These are phyloP conservation scores for Lepiota venenata DNA, from an alignment of 768 basidiomycete species.

Conservation along the genomic window DNA sequence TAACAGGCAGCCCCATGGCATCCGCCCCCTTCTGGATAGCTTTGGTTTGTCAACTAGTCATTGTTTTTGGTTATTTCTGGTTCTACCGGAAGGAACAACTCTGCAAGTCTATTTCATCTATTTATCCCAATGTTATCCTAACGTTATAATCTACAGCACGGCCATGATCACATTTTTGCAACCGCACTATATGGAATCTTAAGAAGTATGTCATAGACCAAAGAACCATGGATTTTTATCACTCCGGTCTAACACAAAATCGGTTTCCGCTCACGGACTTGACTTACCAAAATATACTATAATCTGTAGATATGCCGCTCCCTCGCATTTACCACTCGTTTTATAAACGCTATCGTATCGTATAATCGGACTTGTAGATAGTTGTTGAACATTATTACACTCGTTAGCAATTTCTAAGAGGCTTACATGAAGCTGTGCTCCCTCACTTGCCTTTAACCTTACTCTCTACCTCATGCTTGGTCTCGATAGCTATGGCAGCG, in stretches of 20 bases:
- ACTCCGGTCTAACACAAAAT: constrained; percentile 9
- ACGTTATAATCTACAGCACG: constrained; percentile 26
- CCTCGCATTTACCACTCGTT: constrained; percentile 21
- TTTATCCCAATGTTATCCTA: neutral
- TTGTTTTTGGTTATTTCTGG: constrained; percentile 93
- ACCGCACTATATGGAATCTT: constrained; percentile 5
- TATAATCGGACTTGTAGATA: constrained; percentile 6
- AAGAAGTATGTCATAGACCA: constrained; percentile 1
- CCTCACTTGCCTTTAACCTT: neutral
- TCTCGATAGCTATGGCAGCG: constrained; percentile 77
- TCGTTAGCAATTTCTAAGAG: neutral
- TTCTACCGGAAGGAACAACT: constrained; percentile 97
- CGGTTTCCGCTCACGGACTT: constrained; percentile 7
- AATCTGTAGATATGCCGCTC: constrained; percentile 19
- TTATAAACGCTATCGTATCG: constrained; percentile 19
- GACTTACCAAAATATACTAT: constrained; percentile 18
- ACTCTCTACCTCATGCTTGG: constrained; percentile 52
- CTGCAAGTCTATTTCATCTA: constrained; percentile 40
- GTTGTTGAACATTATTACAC: constrained; percentile 3
- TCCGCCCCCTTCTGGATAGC: constrained; percentile 88
- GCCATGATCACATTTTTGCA: constrained; percentile 26
- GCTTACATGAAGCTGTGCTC: constrained; percentile 4
- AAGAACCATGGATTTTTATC: constrained; percentile 11
- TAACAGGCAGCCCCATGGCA: constrained; percentile 72
- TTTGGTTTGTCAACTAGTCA: constrained; percentile 72